A percentile compares a stretch with the other conserved stretches of the same genome.
Evolutionary conservation across 1,139 yeast genomes (phyloP).

Genomic region (Schwanniomyces etchellsii): DNA sequence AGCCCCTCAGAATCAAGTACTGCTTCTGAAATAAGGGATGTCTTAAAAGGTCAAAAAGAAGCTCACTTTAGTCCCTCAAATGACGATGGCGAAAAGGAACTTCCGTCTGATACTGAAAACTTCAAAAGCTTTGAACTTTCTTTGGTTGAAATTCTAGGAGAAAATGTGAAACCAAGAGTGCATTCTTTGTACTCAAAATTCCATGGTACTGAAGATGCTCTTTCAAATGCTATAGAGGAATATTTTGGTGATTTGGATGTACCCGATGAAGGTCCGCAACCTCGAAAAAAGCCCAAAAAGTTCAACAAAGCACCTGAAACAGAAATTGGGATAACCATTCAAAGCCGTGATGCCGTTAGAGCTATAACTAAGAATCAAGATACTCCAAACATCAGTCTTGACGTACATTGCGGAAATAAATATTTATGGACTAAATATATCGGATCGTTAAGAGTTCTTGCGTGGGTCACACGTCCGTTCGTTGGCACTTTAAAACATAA

Average conservation of each 20-base stretch:
- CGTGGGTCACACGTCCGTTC: slow-evolving; percentile 83
- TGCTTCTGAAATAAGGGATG: too few relatives aligned
- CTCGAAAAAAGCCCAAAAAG: not conserved
- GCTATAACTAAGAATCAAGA: slow-evolving; percentile 7
- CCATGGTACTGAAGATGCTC: slow-evolving; percentile 16
- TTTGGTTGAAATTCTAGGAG: not conserved
- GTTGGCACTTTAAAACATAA: slow-evolving; percentile 45
- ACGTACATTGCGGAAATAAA: slow-evolving; percentile 2
- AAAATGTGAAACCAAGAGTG: slow-evolving; percentile 3
- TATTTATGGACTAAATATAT: slow-evolving; percentile 36
- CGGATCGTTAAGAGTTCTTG: slow-evolving; percentile 69
- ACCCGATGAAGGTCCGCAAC: not conserved
- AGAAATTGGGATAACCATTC: not conserved
- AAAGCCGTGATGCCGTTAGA: not conserved
- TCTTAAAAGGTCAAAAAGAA: not conserved
- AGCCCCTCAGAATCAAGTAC: too few relatives aligned
- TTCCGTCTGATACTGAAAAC: not conserved
- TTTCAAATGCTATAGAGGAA: slow-evolving; percentile 25
- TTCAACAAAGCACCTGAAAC: not conserved
- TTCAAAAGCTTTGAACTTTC: not conserved
- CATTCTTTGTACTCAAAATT: slow-evolving; percentile 18
- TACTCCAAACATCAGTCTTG: slow-evolving; percentile 8
- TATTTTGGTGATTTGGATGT: slow-evolving; percentile 11
- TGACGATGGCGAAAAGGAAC: not conserved
- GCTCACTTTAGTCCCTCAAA: not conserved